These are phyloP conservation scores for Keqinozyma sinolaborantium DNA, from an alignment of 1,139 yeast genomes.

Conservation along the genomic window DNA sequence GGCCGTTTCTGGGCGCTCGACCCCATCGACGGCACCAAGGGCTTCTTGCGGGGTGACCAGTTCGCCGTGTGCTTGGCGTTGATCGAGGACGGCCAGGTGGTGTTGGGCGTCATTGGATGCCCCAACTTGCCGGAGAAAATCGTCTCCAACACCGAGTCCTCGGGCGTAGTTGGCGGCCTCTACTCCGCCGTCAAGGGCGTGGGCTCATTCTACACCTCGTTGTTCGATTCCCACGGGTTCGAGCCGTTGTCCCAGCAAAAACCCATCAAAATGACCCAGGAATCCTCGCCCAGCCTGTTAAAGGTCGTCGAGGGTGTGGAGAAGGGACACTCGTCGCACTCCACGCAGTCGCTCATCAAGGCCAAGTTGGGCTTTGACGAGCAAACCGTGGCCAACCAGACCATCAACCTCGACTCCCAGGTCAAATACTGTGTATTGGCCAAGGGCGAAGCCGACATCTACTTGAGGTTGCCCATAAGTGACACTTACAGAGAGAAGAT, in stretches of 20 bases:
- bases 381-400: conserved; percentile 43
- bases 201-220: conserved; percentile 65
- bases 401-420: conserved; percentile 84
- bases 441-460: conserved; percentile 88
- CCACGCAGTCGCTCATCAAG: conserved; percentile 78
- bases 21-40: conserved; percentile 98
- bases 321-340: conserved; percentile 91
- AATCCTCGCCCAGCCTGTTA: conserved; percentile 41
- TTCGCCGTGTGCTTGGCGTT: conserved; percentile 94
- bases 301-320: conserved; percentile 96
- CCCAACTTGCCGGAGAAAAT: conserved; percentile 74
- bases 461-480: conserved; percentile 80
- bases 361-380: conserved; percentile 43
- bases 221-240: conserved; percentile 28
- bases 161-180: conserved; percentile 57
- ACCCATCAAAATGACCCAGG: conserved; percentile 41
- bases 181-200: conserved; percentile 72
- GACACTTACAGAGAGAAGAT: conserved; percentile 83
- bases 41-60: conserved; percentile 92
- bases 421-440: conserved; percentile 92
- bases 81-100: conserved; percentile 79
- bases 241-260: conserved; percentile 36
- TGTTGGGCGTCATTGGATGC: conserved; percentile 92
- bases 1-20: conserved; percentile 97
- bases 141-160: conserved; percentile 29